Base-by-base conservation (phyloP, 1,284 basidiomycete species). In the Pholiota adiposa region DNA sequence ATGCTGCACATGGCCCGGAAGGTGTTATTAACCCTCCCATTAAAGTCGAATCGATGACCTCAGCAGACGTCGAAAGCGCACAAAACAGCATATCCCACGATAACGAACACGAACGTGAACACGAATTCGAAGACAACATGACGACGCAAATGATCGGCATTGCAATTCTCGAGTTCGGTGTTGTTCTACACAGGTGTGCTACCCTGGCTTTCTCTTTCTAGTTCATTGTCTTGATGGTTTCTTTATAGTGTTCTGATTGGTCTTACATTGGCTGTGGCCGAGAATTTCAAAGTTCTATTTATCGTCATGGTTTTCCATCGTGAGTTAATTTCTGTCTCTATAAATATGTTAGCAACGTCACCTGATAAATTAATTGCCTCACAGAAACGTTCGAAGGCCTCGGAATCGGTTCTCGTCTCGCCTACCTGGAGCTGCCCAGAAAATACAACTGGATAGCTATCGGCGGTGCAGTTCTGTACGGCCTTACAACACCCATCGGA, bases 301-400 rank as follows among this genome's bases (percentile, higher is more conserved):
- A 79, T 96, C 62, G 96, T 98, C 60, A 77, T 98, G 65, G 80
- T 97, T 70, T 98, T 96, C 77, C 94, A 96, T 71, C 93, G 92
- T 93, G 65, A 65, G 82, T 77, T 12, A 11, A 54, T n/a, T 48
- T 25, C 16, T 5, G 49, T 38, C 44, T 41, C 11, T 18, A 43
- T 9, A 7, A 25, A 40, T 16, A 27, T 33, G 18, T 4, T n/a
- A 27, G 1, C 27, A 7, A 40, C 2, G 12, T 36, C 36, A 16
- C 18, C 54, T 69, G 16, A 67, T 53, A 25, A 49, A n/a, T n/a
- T n/a, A 16, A 52, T 7, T 40, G 36, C 12, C 14, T 43, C 21
- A 19, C 68, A 94, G 90, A 95, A 83, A 90, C 85, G 56, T 97
- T 97, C 68, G 95, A 97, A 72, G 95, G 94, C 25, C 84, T 97